A percentile compares a stretch with the other conserved stretches of the same genome.
Evolutionary conservation across 257 asterid species (phyloP).

Genomic region (Solanum infundibuliforme): DNA sequence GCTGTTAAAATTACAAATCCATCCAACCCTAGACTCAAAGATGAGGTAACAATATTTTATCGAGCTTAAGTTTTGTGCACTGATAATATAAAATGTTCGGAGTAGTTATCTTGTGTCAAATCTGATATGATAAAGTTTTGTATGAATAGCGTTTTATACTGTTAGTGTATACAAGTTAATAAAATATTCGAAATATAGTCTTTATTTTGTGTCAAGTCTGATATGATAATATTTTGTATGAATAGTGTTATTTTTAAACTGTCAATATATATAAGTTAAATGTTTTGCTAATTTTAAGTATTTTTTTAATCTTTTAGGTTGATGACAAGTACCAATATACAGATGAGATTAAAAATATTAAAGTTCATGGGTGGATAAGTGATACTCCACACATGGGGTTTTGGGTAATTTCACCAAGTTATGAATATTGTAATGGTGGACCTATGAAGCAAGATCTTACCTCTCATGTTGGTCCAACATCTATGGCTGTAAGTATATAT

Average conservation of each 20-base stretch:
- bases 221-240: too few species aligned
- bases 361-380: conserved; percentile 66
- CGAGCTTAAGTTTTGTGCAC: not conserved
- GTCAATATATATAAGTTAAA: not conserved
- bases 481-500: conserved; percentile 30
- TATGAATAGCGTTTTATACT: not conserved
- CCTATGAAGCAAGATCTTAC: conserved; percentile 55
- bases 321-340: conserved; percentile 70
- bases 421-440: conserved; percentile 56
- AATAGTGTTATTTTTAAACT: not conserved
- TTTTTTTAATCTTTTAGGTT: conserved; percentile 18
- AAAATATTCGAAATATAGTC: not conserved
- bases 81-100: not conserved
- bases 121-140: not conserved
- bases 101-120: not conserved
- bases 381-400: conserved; percentile 27
- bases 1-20: conserved; percentile 40
- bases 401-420: conserved; percentile 62
- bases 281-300: not conserved
- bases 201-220: not conserved
- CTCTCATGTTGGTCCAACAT: conserved; percentile 47
- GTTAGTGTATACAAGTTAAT: not conserved
- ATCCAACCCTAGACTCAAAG: conserved; percentile 15
- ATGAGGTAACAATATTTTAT: conserved; percentile 10
- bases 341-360: conserved; percentile 36